A percentile compares a stretch with the other conserved stretches of the same genome.
Evolutionary conservation across 768 basidiomycete species (phyloP).

Genomic region (Pluteus cervinus): DNA sequence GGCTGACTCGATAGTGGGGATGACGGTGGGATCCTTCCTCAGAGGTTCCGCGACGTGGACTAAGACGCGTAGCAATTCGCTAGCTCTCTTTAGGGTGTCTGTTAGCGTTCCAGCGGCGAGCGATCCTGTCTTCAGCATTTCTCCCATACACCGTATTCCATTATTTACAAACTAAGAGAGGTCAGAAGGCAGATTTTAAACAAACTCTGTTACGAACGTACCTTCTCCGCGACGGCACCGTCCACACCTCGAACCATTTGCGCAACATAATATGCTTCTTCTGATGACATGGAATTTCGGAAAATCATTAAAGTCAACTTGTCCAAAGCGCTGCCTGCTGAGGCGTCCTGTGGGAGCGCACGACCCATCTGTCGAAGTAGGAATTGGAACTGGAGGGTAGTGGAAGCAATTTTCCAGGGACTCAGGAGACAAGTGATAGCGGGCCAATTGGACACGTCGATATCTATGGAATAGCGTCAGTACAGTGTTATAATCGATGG

Average conservation of each 20-base stretch:
- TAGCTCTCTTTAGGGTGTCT: conserved; percentile 45
- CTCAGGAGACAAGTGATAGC: conserved; percentile 62
- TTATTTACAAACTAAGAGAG: conserved; percentile 57
- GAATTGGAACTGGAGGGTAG: conserved; percentile 74
- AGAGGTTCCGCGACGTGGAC: conserved; percentile 65
- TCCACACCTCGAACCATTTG: conserved; percentile 74
- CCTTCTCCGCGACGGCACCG: conserved; percentile 62
- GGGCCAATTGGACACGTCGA: conserved; percentile 45
- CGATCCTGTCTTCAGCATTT: too few relatives aligned
- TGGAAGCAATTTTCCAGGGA: conserved; percentile 80
- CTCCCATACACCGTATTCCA: conserved; percentile 59
- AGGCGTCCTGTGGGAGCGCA: conserved; percentile 53
- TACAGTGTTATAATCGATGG: not conserved
- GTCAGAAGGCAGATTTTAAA: not conserved
- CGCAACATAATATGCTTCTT: conserved; percentile 81
- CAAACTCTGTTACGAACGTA: conserved; percentile 17
- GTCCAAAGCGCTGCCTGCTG: conserved; percentile 59
- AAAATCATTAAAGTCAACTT: conserved; percentile 64
- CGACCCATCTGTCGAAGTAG: conserved; percentile 69
- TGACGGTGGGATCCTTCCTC: conserved; percentile 34
- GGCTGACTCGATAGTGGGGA: conserved; percentile 44
- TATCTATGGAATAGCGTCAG: not conserved
- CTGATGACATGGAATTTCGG: conserved; percentile 65
- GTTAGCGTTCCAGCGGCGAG: conserved; percentile 18
- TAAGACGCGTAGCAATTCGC: conserved; percentile 65